phyloP scores from a whole-genome alignment of 768 basidiomycete genomes.

The Suillus decipiens region DNA sequence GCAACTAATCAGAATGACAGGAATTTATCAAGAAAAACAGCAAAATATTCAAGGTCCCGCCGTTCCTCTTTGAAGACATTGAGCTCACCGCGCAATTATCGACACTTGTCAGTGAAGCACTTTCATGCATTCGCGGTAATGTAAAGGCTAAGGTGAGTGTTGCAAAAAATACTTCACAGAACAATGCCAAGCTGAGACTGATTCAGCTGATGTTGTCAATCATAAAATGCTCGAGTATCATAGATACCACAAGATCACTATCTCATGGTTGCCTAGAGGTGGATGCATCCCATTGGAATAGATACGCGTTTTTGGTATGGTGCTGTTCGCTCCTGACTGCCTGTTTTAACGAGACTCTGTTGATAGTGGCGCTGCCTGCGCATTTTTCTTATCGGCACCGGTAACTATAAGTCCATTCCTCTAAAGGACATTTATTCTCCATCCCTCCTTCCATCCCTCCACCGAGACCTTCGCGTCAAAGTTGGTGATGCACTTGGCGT shows the following conservation, averaged over 20 bases:
- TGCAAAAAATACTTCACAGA: background rate
- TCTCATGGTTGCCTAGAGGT: constrained; percentile 6
- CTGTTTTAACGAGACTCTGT: background rate
- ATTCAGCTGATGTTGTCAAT: background rate
- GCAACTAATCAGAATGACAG: background rate
- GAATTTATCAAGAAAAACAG: constrained; percentile 6
- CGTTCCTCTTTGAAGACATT: constrained; percentile 4
- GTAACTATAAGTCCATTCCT: background rate
- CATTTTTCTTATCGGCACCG: too few relatives aligned
- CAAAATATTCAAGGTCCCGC: constrained; percentile 6
- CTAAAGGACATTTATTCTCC: constrained; percentile 5
- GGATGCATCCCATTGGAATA: constrained; percentile 6
- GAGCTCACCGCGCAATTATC: constrained; percentile 1
- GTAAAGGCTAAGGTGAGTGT: constrained; percentile 3
- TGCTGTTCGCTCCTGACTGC: background rate
- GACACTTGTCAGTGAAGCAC: constrained; percentile 1
- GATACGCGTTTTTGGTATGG: constrained; percentile 9
- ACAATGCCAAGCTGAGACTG: background rate
- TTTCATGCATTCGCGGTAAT: background rate
- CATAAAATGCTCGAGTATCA: constrained; percentile 6
- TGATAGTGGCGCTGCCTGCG: constrained; percentile 6
- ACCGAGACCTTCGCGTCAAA: background rate
- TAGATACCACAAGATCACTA: background rate
- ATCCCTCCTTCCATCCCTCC: background rate
- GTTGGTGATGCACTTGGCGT: constrained; percentile 6